A percentile compares a stretch with the other conserved stretches of the same genome.
Evolutionary conservation across 495 filamentous ascomycete species (phyloP).

Genomic region (Neurospora sp.): DNA sequence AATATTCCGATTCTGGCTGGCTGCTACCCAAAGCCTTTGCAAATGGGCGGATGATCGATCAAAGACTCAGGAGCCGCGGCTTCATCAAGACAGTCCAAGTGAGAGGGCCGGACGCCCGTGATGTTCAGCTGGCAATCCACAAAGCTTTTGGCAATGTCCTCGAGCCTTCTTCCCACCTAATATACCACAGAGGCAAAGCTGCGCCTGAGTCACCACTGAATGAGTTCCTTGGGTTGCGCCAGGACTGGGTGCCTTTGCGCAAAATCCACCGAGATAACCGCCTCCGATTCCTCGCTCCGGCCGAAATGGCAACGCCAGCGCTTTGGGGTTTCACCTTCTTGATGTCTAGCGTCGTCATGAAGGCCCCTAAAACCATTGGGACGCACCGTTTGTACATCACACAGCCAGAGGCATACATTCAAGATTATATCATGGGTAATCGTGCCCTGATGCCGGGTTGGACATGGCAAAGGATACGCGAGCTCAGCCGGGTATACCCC

Average conservation of each 20-base stretch:
- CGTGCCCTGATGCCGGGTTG: constrained; percentile 37
- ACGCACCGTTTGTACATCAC: constrained; percentile 56
- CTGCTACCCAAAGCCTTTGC: constrained; percentile 49
- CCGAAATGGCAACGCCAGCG: constrained; percentile 56
- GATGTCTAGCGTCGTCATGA: constrained; percentile 52
- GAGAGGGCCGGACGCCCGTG: constrained; percentile 45
- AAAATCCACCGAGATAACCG: constrained; percentile 59
- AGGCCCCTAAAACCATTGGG: constrained; percentile 30
- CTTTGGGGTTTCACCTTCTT: constrained; percentile 61
- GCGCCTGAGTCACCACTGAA: constrained; percentile 19
- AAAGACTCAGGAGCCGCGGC: constrained; percentile 55
- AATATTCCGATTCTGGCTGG: constrained; percentile 39
- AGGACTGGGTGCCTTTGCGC: constrained; percentile 55
- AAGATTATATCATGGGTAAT: constrained; percentile 41
- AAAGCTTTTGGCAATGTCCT: constrained; percentile 46
- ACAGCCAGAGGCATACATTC: constrained; percentile 53
- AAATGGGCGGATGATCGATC: constrained; percentile 41
- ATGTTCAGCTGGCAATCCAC: constrained; percentile 49
- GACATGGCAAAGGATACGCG: constrained; percentile 51
- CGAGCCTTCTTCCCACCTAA: constrained; percentile 16
- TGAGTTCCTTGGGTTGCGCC: constrained; percentile 41
- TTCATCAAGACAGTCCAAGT: constrained; percentile 51
- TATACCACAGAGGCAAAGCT: constrained; percentile 7
- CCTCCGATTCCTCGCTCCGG: constrained; percentile 51
- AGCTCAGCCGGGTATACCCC: constrained; percentile 44